These are phyloP conservation scores for Bonia amplexicaulis DNA, from an alignment of 176 grass and related monocot species.

Conservation along the genomic window DNA sequence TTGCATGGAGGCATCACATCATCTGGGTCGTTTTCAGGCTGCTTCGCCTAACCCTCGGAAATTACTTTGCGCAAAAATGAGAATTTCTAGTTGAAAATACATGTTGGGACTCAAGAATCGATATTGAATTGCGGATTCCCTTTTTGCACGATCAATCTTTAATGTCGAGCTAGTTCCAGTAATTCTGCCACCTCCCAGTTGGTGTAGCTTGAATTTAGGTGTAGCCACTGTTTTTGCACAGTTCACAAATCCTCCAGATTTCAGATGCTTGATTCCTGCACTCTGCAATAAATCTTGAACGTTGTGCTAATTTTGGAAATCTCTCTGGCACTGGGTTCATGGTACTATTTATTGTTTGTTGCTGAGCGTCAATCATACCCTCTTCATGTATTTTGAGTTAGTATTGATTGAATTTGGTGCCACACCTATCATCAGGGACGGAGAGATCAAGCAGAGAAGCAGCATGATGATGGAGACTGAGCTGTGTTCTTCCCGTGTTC, in stretches of 20 bases:
- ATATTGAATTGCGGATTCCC: neutral
- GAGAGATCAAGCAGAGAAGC: neutral
- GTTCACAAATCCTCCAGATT: neutral
- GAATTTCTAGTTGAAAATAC: neutral
- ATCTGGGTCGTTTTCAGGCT: neutral
- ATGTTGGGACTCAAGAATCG: neutral
- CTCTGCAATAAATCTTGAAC: neutral
- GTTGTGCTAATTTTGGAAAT: neutral
- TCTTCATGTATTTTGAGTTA: conserved; percentile 18
- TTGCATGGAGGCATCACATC: conserved; percentile 41
- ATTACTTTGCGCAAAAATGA: neutral
- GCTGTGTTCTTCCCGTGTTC: conserved; percentile 40
- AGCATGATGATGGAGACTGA: conserved; percentile 62
- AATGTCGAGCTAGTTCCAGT: neutral
- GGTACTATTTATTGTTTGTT: conserved; percentile 7
- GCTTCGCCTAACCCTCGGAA: neutral
- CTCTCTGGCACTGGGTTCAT: neutral
- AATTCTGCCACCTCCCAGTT: neutral
- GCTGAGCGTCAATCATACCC: neutral
- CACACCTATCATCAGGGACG: neutral
- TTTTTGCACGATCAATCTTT: neutral
- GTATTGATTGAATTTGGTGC: conserved; percentile 31
- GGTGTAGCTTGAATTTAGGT: neutral
- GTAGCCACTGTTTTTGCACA: neutral
- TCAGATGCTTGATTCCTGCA: conserved; percentile 7